These are phyloP conservation scores for Claviceps monticola DNA, from an alignment of 2,329 filamentous ascomycete genomes.

Conservation along the genomic window DNA sequence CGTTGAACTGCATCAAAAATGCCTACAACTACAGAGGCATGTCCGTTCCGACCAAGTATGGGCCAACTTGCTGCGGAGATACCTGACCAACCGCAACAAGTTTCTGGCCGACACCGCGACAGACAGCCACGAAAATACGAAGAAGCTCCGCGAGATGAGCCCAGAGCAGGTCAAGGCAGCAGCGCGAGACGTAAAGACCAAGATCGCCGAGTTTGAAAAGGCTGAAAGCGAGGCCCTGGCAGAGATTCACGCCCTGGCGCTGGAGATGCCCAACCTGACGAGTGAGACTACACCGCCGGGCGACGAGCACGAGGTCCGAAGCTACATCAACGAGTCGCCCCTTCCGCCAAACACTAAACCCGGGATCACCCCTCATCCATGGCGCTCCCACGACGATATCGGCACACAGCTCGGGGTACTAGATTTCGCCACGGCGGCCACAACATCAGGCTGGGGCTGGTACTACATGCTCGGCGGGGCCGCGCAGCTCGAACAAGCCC, in stretches of 20 bases:
- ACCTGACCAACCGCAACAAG: conserved; percentile 37
- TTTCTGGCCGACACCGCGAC: conserved; percentile 12
- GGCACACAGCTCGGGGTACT: conserved; percentile 77
- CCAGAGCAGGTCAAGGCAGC: conserved; percentile 45
- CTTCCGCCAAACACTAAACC: conserved; percentile 15
- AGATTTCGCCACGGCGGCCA: conserved; percentile 71
- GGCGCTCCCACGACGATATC: conserved; percentile 73
- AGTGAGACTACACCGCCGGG: conserved; percentile 62
- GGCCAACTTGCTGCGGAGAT: conserved; percentile 46
- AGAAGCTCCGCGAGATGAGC: conserved; percentile 21
- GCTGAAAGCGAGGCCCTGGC: conserved; percentile 43
- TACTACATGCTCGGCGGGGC: conserved; percentile 91
- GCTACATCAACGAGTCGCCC: conserved; percentile 65
- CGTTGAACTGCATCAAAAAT: conserved; percentile 38
- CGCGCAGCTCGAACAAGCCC: conserved; percentile 84
- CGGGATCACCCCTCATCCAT: conserved; percentile 21
- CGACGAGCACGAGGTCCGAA: conserved; percentile 48
- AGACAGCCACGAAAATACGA: conserved; percentile 27
- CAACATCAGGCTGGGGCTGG: conserved; percentile 91
- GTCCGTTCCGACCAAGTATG: conserved; percentile 49
- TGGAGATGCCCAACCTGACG: conserved; percentile 77
- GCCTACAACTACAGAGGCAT: conserved; percentile 45
- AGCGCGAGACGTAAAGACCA: conserved; percentile 49
- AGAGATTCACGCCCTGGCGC: conserved; percentile 62
- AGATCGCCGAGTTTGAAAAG: conserved; percentile 45